A percentile compares a stretch with the other conserved stretches of the same genome.
Evolutionary conservation across 129 eudicot species (phyloP).

Genomic region (Silybum marianum): DNA sequence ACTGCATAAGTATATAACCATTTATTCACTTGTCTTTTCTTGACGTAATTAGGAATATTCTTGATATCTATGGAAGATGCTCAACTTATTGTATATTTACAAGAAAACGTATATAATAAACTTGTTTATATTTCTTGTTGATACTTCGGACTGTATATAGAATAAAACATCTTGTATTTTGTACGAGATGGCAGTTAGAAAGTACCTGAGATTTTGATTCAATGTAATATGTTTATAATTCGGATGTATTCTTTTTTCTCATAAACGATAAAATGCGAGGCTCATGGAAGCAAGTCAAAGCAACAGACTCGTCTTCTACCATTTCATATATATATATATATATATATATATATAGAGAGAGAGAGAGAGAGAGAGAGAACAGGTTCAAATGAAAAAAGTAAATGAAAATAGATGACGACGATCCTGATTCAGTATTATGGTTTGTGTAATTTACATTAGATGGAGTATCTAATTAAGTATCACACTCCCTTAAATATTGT

Average conservation of each 20-base stretch:
- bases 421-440: no score
- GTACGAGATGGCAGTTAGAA: neutral
- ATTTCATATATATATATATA: neutral
- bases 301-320: neutral
- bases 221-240: neutral
- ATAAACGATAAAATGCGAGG: neutral
- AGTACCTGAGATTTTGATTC: neutral
- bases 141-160: neutral
- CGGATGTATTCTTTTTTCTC: neutral
- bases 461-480: neutral
- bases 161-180: neutral
- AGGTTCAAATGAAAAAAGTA: no score
- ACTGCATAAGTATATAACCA: neutral
- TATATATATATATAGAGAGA: no score
- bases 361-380: no score
- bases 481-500: neutral
- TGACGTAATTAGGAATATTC: conserved; percentile 12
- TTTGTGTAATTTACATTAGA: no score
- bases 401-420: no score
- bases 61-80: neutral
- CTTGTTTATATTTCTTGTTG: neutral
- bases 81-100: neutral
- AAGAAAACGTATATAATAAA: neutral
- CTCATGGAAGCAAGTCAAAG: neutral
- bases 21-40: conserved; percentile 3